Evolutionary conservation across 2,329 filamentous ascomycete genomes (phyloP).

Genomic region (Cladophialophora bantiana): DNA sequence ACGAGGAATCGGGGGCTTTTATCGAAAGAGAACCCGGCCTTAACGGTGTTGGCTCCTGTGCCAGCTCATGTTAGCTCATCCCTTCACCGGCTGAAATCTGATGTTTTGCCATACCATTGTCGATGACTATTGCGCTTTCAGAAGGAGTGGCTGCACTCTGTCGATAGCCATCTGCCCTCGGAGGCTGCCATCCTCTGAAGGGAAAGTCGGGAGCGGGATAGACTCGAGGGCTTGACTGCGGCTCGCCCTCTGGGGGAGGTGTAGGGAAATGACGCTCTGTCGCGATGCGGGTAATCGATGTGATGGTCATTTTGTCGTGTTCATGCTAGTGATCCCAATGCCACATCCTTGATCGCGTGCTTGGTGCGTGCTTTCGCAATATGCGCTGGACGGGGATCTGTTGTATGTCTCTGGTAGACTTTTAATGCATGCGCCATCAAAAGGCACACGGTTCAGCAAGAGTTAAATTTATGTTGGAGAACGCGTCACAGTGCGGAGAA

Average conservation of each 20-base stretch:
- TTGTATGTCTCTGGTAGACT: background rate
- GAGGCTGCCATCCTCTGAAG: conserved; percentile 65
- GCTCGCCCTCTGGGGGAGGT: conserved; percentile 55
- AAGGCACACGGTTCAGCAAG: background rate
- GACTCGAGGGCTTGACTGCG: conserved; percentile 62
- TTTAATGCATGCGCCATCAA: background rate
- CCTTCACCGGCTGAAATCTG: background rate
- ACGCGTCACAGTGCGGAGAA: conserved; percentile 4
- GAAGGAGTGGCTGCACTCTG: conserved; percentile 67
- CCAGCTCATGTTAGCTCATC: conserved; percentile 8
- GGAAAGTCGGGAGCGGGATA: conserved; percentile 65
- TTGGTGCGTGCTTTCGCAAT: background rate
- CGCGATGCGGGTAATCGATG: conserved; percentile 48
- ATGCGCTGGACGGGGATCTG: background rate
- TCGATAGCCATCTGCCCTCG: conserved; percentile 72
- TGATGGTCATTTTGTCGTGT: conserved; percentile 52
- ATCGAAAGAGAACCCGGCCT: conserved; percentile 97
- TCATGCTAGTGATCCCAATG: conserved; percentile 11
- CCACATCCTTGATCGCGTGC: background rate
- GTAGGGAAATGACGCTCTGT: conserved; percentile 50
- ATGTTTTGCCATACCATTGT: conserved; percentile 75
- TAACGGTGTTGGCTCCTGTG: conserved; percentile 82
- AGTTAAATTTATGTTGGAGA: conserved; percentile 7
- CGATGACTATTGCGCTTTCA: conserved; percentile 87
- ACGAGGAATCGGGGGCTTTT: conserved; percentile 77